A percentile compares a stretch with the other conserved stretches of the same genome.
These are phyloP conservation scores for Myxozyma lipomycoides DNA, from an alignment of 805 yeast species.

Conservation along the genomic window DNA sequence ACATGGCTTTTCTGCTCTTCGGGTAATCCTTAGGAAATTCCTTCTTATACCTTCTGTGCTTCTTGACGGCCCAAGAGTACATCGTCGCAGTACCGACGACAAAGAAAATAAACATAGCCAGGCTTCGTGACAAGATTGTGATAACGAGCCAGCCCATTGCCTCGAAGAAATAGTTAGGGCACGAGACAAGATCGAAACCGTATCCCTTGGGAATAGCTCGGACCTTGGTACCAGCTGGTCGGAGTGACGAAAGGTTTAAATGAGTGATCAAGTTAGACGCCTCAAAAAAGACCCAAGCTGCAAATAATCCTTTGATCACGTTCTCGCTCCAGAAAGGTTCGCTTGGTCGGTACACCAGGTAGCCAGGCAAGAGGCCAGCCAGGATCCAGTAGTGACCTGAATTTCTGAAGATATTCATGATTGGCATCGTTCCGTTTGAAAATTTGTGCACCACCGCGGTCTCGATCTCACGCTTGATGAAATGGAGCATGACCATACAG, in stretches of 20 bases:
- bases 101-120: constrained; percentile 59
- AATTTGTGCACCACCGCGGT: constrained; percentile 80
- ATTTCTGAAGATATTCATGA: constrained; percentile 81
- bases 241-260: constrained; percentile 50
- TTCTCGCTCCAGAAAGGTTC: constrained; percentile 3
- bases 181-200: constrained; percentile 71
- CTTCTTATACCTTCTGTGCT: constrained; percentile 63
- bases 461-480: constrained; percentile 82
- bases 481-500: constrained; percentile 63
- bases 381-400: constrained; percentile 90
- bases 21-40: constrained; percentile 73
- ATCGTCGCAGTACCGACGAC: constrained; percentile 75
- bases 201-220: constrained; percentile 79
- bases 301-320: constrained; percentile 6
- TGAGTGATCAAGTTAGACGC: constrained; percentile 71
- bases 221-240: constrained; percentile 36
- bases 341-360: constrained; percentile 47
- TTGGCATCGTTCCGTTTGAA: constrained; percentile 89
- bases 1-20: constrained; percentile 66
- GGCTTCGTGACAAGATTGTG: constrained; percentile 63
- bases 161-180: constrained; percentile 94
- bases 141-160: constrained; percentile 67
- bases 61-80: constrained; percentile 89
- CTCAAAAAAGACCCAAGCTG: constrained; percentile 49
- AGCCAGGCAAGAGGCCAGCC: constrained; percentile 62